These are phyloP conservation scores for Agaricus sinodeliciosus DNA, from an alignment of 768 basidiomycete genomes.

Conservation along the genomic window DNA sequence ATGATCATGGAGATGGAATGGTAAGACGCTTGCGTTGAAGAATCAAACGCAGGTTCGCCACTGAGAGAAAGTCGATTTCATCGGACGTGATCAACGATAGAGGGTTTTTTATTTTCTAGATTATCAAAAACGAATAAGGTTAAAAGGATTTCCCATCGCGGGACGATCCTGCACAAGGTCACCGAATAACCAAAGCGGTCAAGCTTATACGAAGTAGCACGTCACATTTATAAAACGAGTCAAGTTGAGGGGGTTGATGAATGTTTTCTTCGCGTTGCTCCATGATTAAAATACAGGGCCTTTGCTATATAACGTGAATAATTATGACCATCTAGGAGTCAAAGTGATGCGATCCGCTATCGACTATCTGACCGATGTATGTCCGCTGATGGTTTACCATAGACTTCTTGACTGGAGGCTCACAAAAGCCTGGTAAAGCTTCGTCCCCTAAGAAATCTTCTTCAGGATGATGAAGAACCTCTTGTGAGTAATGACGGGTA, in stretches of 20 bases:
- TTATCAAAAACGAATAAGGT: not conserved
- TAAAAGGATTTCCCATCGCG: not conserved
- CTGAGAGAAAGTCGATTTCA: constrained; percentile 1
- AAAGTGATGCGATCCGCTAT: constrained; percentile 10
- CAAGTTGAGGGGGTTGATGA: not conserved
- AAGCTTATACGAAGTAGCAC: not conserved
- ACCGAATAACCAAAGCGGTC: not conserved
- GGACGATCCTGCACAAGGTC: not conserved
- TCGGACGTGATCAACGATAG: constrained; percentile 4
- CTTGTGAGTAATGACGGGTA: not conserved
- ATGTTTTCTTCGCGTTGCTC: not conserved
- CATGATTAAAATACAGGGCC: not conserved
- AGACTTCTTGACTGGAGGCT: not conserved
- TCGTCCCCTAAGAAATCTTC: not conserved
- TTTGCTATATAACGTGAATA: not conserved
- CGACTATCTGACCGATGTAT: constrained; percentile 4
- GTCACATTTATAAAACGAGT: not conserved
- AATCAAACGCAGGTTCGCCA: not conserved
- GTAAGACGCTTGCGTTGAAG: not conserved
- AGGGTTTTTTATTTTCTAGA: not conserved
- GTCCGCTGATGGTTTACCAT: not conserved
- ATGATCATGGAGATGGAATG: not conserved
- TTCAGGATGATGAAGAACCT: not conserved
- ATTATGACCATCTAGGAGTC: not conserved
- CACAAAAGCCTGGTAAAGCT: not conserved